Percentiles rank a stretch among this genome's conserved stretches.
These are phyloP conservation scores for Plasmodium billcollinsi DNA, from an alignment of 169 alveolate species.

Conservation along the genomic window DNA sequence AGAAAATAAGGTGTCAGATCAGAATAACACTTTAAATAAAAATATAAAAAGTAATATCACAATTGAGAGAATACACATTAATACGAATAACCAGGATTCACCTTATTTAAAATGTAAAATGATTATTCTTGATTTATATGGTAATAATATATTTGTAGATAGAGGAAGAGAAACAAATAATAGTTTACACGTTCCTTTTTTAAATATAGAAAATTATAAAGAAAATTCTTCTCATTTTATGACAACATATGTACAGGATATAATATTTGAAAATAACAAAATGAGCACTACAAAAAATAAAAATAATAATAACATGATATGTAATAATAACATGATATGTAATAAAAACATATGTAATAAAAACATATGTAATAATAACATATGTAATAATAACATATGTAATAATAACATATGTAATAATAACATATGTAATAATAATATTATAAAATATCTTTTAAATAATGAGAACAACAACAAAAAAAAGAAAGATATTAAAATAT, in stretches of 20 bases:
- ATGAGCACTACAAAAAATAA: not conserved
- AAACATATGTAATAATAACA: not conserved
- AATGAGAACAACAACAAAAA: not conserved
- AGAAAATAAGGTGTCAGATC: no score
- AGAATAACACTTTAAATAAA: no score
- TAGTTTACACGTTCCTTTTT: constrained; percentile 3
- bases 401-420: not conserved
- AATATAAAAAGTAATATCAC: no score
- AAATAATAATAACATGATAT: not conserved
- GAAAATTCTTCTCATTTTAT: constrained; percentile 11
- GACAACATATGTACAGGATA: constrained; percentile 3
- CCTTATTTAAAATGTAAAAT: not conserved
- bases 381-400: not conserved
- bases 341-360: no score
- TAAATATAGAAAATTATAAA: constrained; percentile 30
- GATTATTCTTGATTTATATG: constrained; percentile 16
- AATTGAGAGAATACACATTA: no score
- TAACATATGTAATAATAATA: not conserved
- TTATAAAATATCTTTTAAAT: not conserved
- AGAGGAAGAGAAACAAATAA: constrained; percentile 2
- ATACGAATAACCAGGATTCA: no score
- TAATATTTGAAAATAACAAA: not conserved
- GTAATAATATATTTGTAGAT: constrained; percentile 30
- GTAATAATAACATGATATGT: not conserved
- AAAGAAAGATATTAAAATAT: not conserved